Percentiles rank a stretch among this genome's conserved stretches.
Conservation (phyloP, 2,329 filamentous ascomycete genomes). For the Fusarium proliferatum region DNA sequence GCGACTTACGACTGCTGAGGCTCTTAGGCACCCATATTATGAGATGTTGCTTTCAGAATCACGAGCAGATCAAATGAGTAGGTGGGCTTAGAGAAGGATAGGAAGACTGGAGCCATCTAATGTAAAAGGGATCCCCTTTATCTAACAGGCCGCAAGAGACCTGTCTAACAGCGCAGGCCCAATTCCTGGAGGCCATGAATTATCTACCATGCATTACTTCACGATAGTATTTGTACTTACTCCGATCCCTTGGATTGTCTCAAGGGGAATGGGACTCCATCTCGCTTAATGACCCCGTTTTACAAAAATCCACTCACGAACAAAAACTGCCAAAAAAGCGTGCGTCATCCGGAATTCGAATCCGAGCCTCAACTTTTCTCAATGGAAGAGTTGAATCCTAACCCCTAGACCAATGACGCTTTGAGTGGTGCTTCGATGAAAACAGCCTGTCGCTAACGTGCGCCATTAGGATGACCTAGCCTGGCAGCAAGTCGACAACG, state of each 20-base stretch:
- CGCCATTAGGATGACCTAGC: fast-evolving
- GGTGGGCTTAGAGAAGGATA: background rate
- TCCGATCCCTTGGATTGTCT: background rate
- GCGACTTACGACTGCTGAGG: constrained; percentile 1
- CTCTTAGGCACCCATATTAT: background rate
- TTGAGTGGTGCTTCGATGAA: background rate
- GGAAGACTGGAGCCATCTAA: background rate
- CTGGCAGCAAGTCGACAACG: background rate
- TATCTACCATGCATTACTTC: background rate
- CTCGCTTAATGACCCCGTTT: background rate
- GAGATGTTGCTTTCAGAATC: background rate
- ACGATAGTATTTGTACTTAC: background rate
- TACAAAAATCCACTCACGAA: background rate
- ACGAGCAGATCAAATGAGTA: background rate
- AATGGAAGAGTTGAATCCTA: constrained; percentile 30
- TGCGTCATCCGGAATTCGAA: constrained; percentile 30
- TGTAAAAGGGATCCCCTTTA: no score
- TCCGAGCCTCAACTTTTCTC: constrained; percentile 30
- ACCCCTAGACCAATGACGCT: constrained; percentile 27
- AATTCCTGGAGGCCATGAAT: background rate
- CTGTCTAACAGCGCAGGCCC: background rate
- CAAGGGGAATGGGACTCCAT: no score
- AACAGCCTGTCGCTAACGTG: background rate
- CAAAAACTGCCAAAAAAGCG: background rate
- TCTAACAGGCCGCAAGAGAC: no score